Evolutionary conservation across 2,329 filamentous ascomycete genomes (phyloP).

Genomic region (Pseudopithomyces maydicus): DNA sequence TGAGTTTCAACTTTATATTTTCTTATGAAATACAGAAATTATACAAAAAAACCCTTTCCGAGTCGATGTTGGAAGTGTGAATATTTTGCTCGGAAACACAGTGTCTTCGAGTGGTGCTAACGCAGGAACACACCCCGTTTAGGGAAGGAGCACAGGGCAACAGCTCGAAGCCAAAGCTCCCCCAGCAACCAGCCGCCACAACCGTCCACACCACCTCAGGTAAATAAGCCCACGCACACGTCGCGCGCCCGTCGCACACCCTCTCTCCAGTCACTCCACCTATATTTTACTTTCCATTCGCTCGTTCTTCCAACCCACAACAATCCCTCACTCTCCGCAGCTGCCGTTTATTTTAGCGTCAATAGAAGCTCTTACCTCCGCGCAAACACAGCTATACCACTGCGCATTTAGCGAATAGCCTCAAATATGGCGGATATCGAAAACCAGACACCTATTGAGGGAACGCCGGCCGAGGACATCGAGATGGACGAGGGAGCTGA

Average conservation of each 20-base stretch:
- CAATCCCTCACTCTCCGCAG: slow-evolving; percentile 1
- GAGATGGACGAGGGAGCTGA: slow-evolving; percentile 52
- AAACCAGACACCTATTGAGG: slow-evolving; percentile 35
- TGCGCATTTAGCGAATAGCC: not conserved
- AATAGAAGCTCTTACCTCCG: not conserved
- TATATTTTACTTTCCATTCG: not conserved
- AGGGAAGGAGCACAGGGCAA: not conserved
- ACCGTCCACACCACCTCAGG: not conserved
- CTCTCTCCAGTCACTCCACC: not conserved
- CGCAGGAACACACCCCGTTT: not conserved
- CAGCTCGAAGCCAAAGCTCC: not conserved
- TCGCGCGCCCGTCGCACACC: not conserved
- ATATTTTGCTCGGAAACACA: too few relatives aligned
- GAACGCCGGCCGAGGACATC: slow-evolving; percentile 49
- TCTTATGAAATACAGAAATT: too few relatives aligned
- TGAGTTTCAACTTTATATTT: too few relatives aligned
- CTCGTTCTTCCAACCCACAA: not conserved
- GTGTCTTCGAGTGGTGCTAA: not conserved
- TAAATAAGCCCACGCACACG: not conserved
- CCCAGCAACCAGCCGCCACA: not conserved
- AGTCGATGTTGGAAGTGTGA: too few relatives aligned
- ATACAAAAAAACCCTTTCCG: too few relatives aligned
- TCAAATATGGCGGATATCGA: slow-evolving; percentile 36
- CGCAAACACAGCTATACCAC: not conserved
- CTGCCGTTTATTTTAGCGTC: not conserved